A percentile compares a stretch with the other conserved stretches of the same genome.
Evolutionary conservation across 2,329 filamentous ascomycete species (phyloP).

Genomic region (Sporothrix globosa): DNA sequence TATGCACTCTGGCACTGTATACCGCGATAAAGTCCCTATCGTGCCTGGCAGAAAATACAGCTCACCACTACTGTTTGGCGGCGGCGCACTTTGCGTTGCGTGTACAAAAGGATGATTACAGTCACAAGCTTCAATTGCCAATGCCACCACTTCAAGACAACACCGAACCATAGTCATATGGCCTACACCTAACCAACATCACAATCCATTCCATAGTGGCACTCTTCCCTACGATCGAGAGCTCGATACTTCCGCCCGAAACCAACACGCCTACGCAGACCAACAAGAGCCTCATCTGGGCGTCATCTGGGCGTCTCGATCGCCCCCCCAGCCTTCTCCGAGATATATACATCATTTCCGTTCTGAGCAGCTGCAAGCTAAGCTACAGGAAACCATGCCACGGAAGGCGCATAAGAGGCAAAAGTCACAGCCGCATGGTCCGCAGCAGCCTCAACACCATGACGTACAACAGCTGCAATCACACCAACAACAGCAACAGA

Average conservation of each 20-base stretch:
- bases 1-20: background rate
- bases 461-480: slow-evolving; percentile 1
- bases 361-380: too few relatives aligned
- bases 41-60: background rate
- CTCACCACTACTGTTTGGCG: background rate
- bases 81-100: background rate
- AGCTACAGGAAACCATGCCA: background rate
- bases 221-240: background rate
- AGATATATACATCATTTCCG: background rate
- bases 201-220: background rate
- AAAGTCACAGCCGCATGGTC: slow-evolving; percentile 23
- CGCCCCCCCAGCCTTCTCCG: background rate
- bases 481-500: slow-evolving; percentile 36
- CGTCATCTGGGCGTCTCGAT: too few relatives aligned
- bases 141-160: slow-evolving; percentile 7
- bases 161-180: background rate
- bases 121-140: slow-evolving; percentile 13
- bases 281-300: background rate
- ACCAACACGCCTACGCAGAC: background rate
- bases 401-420: slow-evolving; percentile 9
- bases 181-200: background rate
- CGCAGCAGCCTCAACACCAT: background rate
- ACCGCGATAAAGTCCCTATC: background rate
- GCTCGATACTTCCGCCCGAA: background rate
- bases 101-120: background rate